phyloP scores from a whole-genome alignment of 164 flowering plant species.

The Santalum album region DNA sequence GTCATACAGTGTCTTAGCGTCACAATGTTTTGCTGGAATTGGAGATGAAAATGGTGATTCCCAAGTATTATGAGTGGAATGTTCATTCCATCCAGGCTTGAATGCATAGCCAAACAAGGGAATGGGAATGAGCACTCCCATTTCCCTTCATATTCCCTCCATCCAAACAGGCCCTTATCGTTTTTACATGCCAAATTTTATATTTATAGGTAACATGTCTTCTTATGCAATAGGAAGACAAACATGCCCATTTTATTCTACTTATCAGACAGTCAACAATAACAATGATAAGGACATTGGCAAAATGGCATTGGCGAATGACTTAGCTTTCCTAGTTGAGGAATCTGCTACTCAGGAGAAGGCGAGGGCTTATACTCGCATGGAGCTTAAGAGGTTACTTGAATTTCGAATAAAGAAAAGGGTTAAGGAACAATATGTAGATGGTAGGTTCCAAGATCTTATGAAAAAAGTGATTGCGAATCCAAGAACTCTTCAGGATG shows the following conservation, averaged over 20 bases:
- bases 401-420: slow-evolving; percentile 75
- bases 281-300: slow-evolving; percentile 9
- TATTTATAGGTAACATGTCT: too few relatives aligned
- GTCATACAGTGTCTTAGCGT: too few relatives aligned
- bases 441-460: slow-evolving; percentile 66
- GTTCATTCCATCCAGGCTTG: too few relatives aligned
- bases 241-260: slow-evolving; percentile 12
- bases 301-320: slow-evolving; percentile 38
- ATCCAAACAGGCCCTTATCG: too few relatives aligned
- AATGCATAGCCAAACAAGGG: too few relatives aligned
- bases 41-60: too few relatives aligned
- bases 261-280: slow-evolving; percentile 7
- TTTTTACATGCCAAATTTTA: too few relatives aligned
- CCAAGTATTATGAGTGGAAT: too few relatives aligned
- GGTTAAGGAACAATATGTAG: slow-evolving; percentile 59
- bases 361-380: slow-evolving; percentile 29
- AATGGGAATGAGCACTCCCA: too few relatives aligned
- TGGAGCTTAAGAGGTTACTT: slow-evolving; percentile 53
- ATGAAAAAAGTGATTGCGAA: slow-evolving; percentile 64
- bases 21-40: too few relatives aligned
- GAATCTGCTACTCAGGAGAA: slow-evolving; percentile 32
- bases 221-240: slow-evolving; percentile 15
- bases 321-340: slow-evolving; percentile 62
- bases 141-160: too few relatives aligned
- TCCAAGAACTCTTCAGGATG: slow-evolving; percentile 66